Evolutionary conservation across 768 basidiomycete species (phyloP).

Genomic region (Tylopilus cervinicoccineus): DNA sequence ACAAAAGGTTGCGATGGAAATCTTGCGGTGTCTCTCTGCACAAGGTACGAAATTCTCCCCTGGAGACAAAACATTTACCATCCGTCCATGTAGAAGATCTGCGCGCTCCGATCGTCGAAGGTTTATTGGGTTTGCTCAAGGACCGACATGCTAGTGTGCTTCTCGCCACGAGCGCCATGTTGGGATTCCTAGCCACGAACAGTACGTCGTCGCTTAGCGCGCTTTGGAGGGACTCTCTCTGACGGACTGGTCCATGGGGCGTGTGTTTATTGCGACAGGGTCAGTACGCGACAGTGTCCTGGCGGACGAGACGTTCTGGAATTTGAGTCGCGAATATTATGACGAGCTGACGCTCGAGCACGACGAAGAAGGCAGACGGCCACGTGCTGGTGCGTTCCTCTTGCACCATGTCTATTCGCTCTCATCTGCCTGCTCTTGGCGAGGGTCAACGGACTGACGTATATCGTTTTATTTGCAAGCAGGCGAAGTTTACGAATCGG

Average conservation of each 20-base stretch:
- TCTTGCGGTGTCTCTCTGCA: conserved; percentile 10
- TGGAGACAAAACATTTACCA: neutral
- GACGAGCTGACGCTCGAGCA: conserved; percentile 13
- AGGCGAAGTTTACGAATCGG: conserved; percentile 23
- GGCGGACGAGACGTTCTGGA: conserved; percentile 12
- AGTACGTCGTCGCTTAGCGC: conserved; percentile 8
- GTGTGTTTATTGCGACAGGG: conserved; percentile 1
- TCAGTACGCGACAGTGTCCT: conserved; percentile 15
- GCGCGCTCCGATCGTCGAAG: conserved; percentile 5
- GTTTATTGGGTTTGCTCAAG: conserved; percentile 15
- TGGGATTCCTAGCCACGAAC: conserved; percentile 11
- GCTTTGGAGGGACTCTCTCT: neutral
- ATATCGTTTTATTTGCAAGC: neutral
- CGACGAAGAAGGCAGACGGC: conserved; percentile 11
- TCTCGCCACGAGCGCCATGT: conserved; percentile 8
- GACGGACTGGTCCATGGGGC: neutral
- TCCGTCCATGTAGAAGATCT: conserved; percentile 6
- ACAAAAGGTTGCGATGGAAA: conserved; percentile 15
- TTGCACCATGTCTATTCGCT: neutral
- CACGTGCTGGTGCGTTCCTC: conserved; percentile 10
- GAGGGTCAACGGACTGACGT: neutral
- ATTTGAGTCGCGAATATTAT: conserved; percentile 20
- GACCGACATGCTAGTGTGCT: conserved; percentile 17
- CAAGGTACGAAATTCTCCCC: conserved; percentile 7
- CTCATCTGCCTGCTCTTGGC: neutral